A percentile compares a stretch with the other conserved stretches of the same genome.
phyloP scores from a whole-genome alignment of 2,329 filamentous ascomycete genomes.

The Tolypocladium pustulatum region DNA sequence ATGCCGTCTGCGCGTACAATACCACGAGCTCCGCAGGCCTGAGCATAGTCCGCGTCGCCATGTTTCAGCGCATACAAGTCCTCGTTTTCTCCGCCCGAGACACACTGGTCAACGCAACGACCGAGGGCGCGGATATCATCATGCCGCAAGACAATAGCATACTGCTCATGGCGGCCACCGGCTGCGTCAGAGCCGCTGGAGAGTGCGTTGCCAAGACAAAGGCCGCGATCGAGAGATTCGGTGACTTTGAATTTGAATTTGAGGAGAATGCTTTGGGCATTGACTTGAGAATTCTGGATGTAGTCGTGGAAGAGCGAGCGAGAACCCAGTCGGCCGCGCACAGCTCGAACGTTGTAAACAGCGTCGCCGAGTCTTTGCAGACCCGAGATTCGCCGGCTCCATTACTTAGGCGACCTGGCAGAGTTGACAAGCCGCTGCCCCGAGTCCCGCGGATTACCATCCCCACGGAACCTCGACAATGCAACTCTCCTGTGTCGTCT shows the following conservation, averaged over 20 bases:
- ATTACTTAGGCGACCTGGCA: conserved; percentile 27
- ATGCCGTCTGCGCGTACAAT: conserved; percentile 73
- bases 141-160: conserved; percentile 69
- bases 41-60: conserved; percentile 57
- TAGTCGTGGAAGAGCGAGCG: conserved; percentile 22
- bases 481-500: conserved; percentile 24
- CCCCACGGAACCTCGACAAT: conserved; percentile 19
- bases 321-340: conserved; percentile 21
- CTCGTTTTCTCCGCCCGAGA: conserved; percentile 74
- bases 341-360: conserved; percentile 27
- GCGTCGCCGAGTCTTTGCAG: conserved; percentile 26
- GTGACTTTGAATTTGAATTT: conserved; percentile 81
- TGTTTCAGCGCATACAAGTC: conserved; percentile 72
- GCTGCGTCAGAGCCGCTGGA: conserved; percentile 80
- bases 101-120: conserved; percentile 59
- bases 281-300: conserved; percentile 40
- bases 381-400: conserved; percentile 24
- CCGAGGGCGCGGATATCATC: conserved; percentile 66
- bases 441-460: conserved; percentile 48
- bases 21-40: conserved; percentile 55
- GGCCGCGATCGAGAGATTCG: conserved; percentile 74
- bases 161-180: conserved; percentile 69
- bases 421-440: conserved; percentile 58
- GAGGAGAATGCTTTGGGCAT: conserved; percentile 46
- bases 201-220: conserved; percentile 86